Percentiles rank a stretch among this genome's conserved stretches.
Evolutionary conservation across 495 filamentous ascomycete genomes (phyloP).

Genomic region (Aspergillus asperescens): DNA sequence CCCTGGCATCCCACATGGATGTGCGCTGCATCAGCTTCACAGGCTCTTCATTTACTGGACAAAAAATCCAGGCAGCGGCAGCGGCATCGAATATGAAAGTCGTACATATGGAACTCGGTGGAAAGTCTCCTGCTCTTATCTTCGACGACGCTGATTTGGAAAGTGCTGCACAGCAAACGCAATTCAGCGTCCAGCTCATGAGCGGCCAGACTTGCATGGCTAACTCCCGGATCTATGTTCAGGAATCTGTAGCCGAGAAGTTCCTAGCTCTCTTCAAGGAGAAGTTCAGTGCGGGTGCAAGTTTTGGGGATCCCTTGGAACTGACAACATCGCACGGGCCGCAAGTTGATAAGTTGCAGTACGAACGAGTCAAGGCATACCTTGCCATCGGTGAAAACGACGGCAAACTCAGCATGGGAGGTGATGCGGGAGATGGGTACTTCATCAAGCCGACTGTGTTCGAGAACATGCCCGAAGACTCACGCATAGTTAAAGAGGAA

Average conservation of each 20-base stretch:
- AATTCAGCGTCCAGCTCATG: constrained; percentile 63
- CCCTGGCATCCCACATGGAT: constrained; percentile 46
- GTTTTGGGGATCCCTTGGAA: constrained; percentile 72
- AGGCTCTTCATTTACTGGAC: constrained; percentile 73
- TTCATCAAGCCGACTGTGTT: constrained; percentile 71
- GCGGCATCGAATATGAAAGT: constrained; percentile 79
- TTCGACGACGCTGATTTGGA: constrained; percentile 89
- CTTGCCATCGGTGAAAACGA: constrained; percentile 71
- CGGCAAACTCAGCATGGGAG: constrained; percentile 65
- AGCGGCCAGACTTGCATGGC: constrained; percentile 90
- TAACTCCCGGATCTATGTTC: constrained; percentile 80
- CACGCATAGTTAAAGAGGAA: constrained; percentile 62
- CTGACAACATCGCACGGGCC: constrained; percentile 73
- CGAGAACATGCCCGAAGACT: constrained; percentile 58
- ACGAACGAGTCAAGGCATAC: constrained; percentile 70
- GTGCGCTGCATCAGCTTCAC: constrained; percentile 93
- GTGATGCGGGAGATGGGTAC: constrained; percentile 55
- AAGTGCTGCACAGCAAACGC: constrained; percentile 73
- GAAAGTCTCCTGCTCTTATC: constrained; percentile 80
- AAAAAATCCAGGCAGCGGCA: constrained; percentile 83
- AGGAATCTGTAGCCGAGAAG: constrained; percentile 69
- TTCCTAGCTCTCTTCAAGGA: constrained; percentile 71
- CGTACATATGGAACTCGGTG: constrained; percentile 88
- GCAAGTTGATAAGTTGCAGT: constrained; percentile 77
- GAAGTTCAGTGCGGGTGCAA: constrained; percentile 54